phyloP scores from a whole-genome alignment of 306 rosid species.

The Arachis hypogaea region DNA sequence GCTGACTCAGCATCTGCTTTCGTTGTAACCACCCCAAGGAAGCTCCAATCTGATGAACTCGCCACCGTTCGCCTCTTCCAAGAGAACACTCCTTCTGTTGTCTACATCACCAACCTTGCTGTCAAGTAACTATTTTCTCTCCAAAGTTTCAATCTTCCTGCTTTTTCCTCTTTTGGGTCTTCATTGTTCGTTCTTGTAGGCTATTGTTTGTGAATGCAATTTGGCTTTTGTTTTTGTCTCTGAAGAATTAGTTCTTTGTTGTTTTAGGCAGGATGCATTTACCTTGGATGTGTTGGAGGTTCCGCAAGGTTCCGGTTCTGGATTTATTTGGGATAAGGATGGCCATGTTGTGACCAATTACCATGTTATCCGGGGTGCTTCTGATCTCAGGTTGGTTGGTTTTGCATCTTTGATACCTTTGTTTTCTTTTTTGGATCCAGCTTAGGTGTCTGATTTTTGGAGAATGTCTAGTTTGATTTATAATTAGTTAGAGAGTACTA shows the following conservation, averaged over 20 bases:
- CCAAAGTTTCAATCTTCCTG: constrained; percentile 2
- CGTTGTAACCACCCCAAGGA: constrained; percentile 70
- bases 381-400: constrained; percentile 82
- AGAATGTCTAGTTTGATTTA: too few relatives aligned
- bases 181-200: background rate
- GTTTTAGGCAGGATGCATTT: constrained; percentile 92
- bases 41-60: constrained; percentile 87
- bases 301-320: constrained; percentile 97
- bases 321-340: constrained; percentile 87
- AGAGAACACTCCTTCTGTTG: constrained; percentile 95
- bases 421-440: background rate
- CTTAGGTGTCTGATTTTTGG: constrained; percentile 12
- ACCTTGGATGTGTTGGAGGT: constrained; percentile 95
- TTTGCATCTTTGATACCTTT: constrained; percentile 13
- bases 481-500: too few relatives aligned
- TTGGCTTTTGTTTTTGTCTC: constrained; percentile 11
- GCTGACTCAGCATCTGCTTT: constrained; percentile 80
- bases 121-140: constrained; percentile 46
- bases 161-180: background rate
- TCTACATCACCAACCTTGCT: constrained; percentile 92
- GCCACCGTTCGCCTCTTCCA: constrained; percentile 92
- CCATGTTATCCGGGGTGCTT: constrained; percentile 98
- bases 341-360: constrained; percentile 95
- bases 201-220: background rate
- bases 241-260: constrained; percentile 27